Conservation (phyloP, 352 stramenopile species). For the Phytopythium litorale region DNA sequence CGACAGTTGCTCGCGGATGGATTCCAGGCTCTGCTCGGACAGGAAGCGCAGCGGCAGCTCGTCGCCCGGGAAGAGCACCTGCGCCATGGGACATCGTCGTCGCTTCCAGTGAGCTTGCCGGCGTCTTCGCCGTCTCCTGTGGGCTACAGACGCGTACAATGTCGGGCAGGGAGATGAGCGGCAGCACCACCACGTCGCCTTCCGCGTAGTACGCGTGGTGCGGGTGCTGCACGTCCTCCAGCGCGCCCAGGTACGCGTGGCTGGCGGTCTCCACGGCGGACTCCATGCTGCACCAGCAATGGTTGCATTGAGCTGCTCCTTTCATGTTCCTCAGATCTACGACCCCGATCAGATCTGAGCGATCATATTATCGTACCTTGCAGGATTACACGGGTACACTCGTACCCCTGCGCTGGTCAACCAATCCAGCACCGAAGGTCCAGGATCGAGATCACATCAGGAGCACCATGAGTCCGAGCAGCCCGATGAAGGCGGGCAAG, state of each 20-base stretch:
- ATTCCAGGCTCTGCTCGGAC: constrained; percentile 42
- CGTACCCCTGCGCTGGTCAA: no score
- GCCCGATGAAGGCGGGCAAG: constrained; percentile 24
- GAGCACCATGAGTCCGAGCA: constrained; percentile 32
- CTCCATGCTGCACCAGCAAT: no score
- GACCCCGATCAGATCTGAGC: no score
- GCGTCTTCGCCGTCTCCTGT: neutral
- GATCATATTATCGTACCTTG: no score
- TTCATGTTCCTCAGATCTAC: no score
- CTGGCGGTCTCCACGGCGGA: neutral
- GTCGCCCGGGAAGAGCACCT: constrained; percentile 84
- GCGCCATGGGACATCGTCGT: neutral
- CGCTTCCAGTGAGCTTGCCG: no score
- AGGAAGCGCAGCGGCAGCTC: constrained; percentile 74
- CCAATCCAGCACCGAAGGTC: no score
- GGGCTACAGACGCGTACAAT: constrained; percentile 42
- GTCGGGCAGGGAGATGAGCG: constrained; percentile 69
- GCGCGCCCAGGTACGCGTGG: constrained; percentile 70
- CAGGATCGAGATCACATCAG: no score
- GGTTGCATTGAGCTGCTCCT: no score
- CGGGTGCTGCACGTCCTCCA: constrained; percentile 57
- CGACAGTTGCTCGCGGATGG: constrained; percentile 40
- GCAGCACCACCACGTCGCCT: constrained; percentile 48
- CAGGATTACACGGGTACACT: no score
- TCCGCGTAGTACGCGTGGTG: constrained; percentile 44